Evolutionary conservation across 805 yeast species (phyloP).

Genomic region (Lipomyces oligophaga): DNA sequence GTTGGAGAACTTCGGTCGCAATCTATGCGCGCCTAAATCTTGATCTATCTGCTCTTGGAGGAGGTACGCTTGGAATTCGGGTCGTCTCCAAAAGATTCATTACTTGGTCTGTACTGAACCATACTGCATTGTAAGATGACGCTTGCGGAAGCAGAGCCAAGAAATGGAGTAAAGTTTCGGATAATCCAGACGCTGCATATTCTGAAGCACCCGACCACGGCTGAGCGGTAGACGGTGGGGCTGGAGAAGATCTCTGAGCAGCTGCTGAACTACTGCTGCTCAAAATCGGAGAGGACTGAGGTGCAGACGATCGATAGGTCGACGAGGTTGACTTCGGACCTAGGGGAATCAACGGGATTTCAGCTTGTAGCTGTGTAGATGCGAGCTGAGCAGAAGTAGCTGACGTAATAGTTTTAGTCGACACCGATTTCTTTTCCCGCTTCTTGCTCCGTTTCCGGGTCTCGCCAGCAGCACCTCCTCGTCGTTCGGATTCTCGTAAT

Average conservation of each 20-base stretch:
- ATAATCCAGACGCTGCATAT: not conserved
- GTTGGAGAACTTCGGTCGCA: no score
- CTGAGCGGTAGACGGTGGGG: slow-evolving; percentile 1
- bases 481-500: not conserved
- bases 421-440: slow-evolving; percentile 19
- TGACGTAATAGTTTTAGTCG: slow-evolving; percentile 2
- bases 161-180: slow-evolving; percentile 29
- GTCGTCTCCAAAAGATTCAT: slow-evolving; percentile 38
- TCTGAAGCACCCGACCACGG: no score
- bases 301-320: no score
- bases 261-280: no score
- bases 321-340: no score
- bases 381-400: no score
- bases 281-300: not conserved
- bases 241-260: no score
- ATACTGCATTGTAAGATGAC: slow-evolving; percentile 50
- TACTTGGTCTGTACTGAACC: slow-evolving; percentile 54
- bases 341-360: no score
- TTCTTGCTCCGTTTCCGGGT: slow-evolving; percentile 14
- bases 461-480: no score
- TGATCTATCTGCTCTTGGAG: slow-evolving; percentile 18
- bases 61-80: slow-evolving; percentile 30
- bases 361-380: no score
- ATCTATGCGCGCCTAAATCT: slow-evolving; percentile 6
- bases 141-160: slow-evolving; percentile 60